Percentiles rank a stretch among this genome's conserved stretches.
Evolutionary conservation across 371 early-diverging fungal genomes (phyloP).

Genomic region (Circinella minor): DNA sequence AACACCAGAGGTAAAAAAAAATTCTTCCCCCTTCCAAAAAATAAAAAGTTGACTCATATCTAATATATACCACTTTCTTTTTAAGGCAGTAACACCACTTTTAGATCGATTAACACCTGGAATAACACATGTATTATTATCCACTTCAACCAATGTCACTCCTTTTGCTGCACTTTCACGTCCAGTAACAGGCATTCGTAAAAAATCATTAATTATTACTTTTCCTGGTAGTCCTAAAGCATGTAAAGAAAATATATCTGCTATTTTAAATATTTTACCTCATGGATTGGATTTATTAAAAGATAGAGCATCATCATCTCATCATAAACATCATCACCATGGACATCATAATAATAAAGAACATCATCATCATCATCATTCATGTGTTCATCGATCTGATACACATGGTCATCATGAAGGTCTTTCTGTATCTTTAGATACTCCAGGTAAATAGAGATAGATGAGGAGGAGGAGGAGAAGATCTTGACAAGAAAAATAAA

Average conservation of each 20-base stretch:
- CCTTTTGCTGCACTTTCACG: conserved; percentile 90
- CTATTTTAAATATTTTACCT: conserved; percentile 70
- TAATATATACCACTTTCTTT: background rate
- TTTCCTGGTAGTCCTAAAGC: conserved; percentile 92
- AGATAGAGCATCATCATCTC: conserved; percentile 1
- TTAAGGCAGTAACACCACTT: conserved; percentile 76
- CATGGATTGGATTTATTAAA: conserved; percentile 81
- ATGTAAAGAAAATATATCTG: conserved; percentile 79
- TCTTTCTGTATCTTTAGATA: conserved; percentile 25
- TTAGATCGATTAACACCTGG: conserved; percentile 76
- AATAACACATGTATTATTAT: conserved; percentile 76
- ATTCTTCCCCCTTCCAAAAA: background rate
- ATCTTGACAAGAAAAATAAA: no score
- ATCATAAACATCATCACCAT: conserved; percentile 9
- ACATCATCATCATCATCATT: conserved; percentile 38
- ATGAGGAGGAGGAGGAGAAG: background rate
- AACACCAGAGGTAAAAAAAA: conserved; percentile 77
- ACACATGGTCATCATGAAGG: conserved; percentile 17
- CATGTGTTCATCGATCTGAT: conserved; percentile 40
- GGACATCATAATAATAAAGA: background rate
- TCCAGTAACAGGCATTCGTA: conserved; percentile 81
- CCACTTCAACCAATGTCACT: conserved; percentile 74
- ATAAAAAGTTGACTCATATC: no score
- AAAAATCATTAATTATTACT: conserved; percentile 73
- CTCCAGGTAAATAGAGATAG: conserved; percentile 46